These are phyloP conservation scores for Cladosporium phlei DNA, from an alignment of 2,329 filamentous ascomycete genomes.

Conservation along the genomic window DNA sequence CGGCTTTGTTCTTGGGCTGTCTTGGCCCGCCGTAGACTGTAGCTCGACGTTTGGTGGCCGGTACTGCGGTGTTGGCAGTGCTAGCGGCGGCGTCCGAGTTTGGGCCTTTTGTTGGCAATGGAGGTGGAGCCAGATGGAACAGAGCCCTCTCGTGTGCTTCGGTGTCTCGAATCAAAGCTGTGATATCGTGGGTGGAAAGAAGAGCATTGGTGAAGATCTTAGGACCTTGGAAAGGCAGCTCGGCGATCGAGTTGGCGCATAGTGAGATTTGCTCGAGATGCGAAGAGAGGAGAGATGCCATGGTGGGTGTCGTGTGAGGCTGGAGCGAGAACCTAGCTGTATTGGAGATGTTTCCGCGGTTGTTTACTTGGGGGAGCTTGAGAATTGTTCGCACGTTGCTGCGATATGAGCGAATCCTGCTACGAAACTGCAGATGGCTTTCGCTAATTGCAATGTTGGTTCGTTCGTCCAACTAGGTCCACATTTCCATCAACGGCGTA, in stretches of 20 bases:
- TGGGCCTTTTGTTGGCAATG: constrained; percentile 38
- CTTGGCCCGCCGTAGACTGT: constrained; percentile 45
- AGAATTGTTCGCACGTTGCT: too few relatives aligned
- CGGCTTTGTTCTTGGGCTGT: constrained; percentile 70
- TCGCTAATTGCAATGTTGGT: too few relatives aligned
- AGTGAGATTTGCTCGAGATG: constrained; percentile 49
- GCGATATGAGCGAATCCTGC: too few relatives aligned
- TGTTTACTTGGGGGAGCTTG: too few relatives aligned
- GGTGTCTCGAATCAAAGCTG: constrained; percentile 87
- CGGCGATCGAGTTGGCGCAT: constrained; percentile 45
- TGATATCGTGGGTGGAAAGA: constrained; percentile 84
- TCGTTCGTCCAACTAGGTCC: too few relatives aligned
- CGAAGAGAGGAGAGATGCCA: constrained; percentile 40
- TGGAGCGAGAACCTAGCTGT: too few relatives aligned
- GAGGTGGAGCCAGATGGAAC: constrained; percentile 79
- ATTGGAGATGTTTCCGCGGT: too few relatives aligned
- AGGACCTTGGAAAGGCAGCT: constrained; percentile 68
- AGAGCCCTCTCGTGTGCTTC: constrained; percentile 91
- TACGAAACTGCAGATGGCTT: too few relatives aligned
- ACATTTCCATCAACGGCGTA: too few relatives aligned
- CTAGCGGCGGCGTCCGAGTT: constrained; percentile 32
- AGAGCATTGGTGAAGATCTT: constrained; percentile 94
- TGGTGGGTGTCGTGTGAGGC: constrained; percentile 4
- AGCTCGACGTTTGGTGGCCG: constrained; percentile 38
- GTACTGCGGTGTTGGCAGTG: constrained; percentile 7